These are phyloP conservation scores for Fusarium piperis DNA, from an alignment of 2,329 filamentous ascomycete species.

Conservation along the genomic window DNA sequence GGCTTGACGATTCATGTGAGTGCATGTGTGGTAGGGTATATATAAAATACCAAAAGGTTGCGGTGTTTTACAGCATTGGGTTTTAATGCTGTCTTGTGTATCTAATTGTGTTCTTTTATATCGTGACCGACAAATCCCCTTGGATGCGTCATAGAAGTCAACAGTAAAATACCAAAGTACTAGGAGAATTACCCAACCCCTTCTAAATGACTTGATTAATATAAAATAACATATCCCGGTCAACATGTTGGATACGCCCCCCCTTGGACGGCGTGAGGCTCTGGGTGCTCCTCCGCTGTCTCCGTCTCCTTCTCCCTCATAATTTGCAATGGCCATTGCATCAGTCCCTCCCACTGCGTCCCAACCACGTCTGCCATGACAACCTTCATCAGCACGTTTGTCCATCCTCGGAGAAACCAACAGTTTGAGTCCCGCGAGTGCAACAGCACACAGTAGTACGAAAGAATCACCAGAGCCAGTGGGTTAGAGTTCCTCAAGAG, in stretches of 20 bases:
- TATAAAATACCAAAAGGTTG: too few relatives aligned
- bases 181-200: too few relatives aligned
- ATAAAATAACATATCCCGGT: neutral
- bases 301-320: neutral
- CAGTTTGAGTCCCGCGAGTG: neutral
- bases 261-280: neutral
- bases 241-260: neutral
- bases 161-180: too few relatives aligned
- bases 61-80: too few relatives aligned
- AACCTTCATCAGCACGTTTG: neutral
- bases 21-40: too few relatives aligned
- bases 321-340: slow-evolving; percentile 5
- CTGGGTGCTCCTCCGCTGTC: neutral
- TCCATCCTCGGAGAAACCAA: slow-evolving; percentile 13
- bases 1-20: too few relatives aligned
- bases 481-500: neutral
- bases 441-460: slow-evolving; percentile 9
- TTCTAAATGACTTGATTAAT: too few relatives aligned
- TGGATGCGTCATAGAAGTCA: too few relatives aligned
- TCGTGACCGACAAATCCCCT: too few relatives aligned
- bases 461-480: neutral
- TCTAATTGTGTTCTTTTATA: too few relatives aligned
- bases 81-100: too few relatives aligned
- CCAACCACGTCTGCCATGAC: neutral
- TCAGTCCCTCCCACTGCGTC: neutral